Evolutionary conservation across 108 stramenopile species (phyloP).

Genomic region (Stephanodiscus minutulus): DNA sequence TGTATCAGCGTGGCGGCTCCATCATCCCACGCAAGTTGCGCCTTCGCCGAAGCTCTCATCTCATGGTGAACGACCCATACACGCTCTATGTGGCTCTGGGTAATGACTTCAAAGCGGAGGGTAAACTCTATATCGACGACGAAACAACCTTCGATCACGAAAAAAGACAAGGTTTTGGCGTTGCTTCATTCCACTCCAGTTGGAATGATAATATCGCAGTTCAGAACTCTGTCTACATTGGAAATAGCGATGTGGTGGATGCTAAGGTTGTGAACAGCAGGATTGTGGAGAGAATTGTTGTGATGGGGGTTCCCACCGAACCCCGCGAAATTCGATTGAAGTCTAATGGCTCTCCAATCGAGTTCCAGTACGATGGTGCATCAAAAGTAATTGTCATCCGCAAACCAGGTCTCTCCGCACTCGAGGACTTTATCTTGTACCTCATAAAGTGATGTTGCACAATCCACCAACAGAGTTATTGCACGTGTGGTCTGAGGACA

Average conservation of each 20-base stretch:
- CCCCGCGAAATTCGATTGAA: constrained; percentile 46
- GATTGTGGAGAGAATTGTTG: constrained; percentile 78
- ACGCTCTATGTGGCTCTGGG: constrained; percentile 94
- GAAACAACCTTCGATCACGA: constrained; percentile 87
- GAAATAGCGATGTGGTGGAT: constrained; percentile 47
- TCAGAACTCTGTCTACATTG: constrained; percentile 53
- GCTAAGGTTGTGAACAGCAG: constrained; percentile 33
- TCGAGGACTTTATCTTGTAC: constrained; percentile 57
- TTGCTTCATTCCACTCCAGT: constrained; percentile 62
- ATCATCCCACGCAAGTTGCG: constrained; percentile 92
- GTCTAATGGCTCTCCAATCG: constrained; percentile 15
- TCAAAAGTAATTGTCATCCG: constrained; percentile 73
- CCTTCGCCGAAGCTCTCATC: constrained; percentile 85
- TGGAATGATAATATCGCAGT: constrained; percentile 44
- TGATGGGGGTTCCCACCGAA: constrained; percentile 70
- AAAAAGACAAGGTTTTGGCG: constrained; percentile 63
- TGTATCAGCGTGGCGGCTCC: constrained; percentile 90
- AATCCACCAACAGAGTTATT: background rate
- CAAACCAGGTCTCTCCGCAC: constrained; percentile 75
- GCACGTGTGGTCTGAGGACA: too few species aligned
- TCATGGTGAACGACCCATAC: constrained; percentile 96
- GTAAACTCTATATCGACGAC: constrained; percentile 96
- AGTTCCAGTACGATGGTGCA: constrained; percentile 56
- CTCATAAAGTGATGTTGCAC: background rate
- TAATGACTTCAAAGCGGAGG: constrained; percentile 62